Base-by-base conservation (phyloP, 768 basidiomycete species). In the Dictyophora rubrovolvata region DNA sequence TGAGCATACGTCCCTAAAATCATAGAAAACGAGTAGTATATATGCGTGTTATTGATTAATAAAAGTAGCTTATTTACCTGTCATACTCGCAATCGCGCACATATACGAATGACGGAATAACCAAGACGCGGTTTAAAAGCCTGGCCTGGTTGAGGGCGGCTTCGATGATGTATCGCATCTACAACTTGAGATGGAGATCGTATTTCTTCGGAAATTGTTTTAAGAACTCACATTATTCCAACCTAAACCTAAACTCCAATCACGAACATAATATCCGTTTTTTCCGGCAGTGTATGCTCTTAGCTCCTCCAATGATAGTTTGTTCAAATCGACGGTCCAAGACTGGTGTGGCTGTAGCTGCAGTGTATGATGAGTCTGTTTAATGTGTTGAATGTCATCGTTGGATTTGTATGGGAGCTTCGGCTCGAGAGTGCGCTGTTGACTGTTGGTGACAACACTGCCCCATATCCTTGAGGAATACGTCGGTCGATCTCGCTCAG, bases 141-240 rank as follows among this genome's bases (percentile, higher is more conserved):
- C 65, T 62, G n/a, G 77, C 75, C 50, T 78, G 78, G 14, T 76
- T 55, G 17, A 78, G 62, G 9, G 74, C 68, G 1, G 76, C 73
- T 61, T 78, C 77, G 59, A 78, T 71, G 60, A 79, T 79, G 61
- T 78, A 78, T 18, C 77, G 73, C 70, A 78, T 70, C 77, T 76
- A 53, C 42, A 42, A 2, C 2, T 42, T 12, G 11, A 4, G 14
- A 9, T 42, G 22, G 47, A 16, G 34, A 60, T 14, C 22, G 28
- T 16, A 11, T 20, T 21, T 65, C 37, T 60, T 1, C 22, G 46
- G 23, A 9, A 51, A 20, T n/a, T 16, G n/a, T 53, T 33, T 46
- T 10, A 16, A 52, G 14, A 37, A n/a, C 75, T 60, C 34, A 77
- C 75, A 49, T 78, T 79, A 63, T 79, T 78, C 75, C 76, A 78